These are phyloP conservation scores for Sonneratia alba DNA, from an alignment of 345 rosid genomes.

Conservation along the genomic window DNA sequence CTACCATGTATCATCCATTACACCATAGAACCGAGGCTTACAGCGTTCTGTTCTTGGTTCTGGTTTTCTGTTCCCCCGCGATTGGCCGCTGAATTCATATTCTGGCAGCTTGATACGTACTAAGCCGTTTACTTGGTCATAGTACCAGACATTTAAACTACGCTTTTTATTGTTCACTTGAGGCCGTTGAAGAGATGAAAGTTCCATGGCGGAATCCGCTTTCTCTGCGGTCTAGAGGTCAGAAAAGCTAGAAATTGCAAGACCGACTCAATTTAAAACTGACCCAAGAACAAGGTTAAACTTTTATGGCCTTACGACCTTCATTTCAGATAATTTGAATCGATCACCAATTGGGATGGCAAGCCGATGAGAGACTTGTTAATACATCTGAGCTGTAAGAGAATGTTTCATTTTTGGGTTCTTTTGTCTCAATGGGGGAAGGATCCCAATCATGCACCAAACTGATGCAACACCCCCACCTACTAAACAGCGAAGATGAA, in stretches of 20 bases:
- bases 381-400: not conserved
- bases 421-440: conserved; percentile 9
- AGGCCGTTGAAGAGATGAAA: not conserved
- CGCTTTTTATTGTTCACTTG: not conserved
- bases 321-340: not conserved
- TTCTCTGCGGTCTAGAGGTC: no score
- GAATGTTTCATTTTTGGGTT: conserved; percentile 5
- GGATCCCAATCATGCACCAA: conserved; percentile 23
- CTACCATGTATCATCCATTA: no score
- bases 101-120: not conserved
- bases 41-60: no score
- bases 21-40: no score
- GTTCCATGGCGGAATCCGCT: no score
- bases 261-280: not conserved
- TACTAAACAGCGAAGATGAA: conserved; percentile 23
- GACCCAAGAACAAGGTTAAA: not conserved
- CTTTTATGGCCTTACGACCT: not conserved
- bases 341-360: not conserved
- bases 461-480: conserved; percentile 36
- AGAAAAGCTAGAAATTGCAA: no score
- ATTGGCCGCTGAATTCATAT: not conserved
- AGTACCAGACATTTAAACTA: not conserved
- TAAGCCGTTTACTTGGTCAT: not conserved
- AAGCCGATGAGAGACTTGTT: not conserved
- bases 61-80: no score